Percentiles rank a stretch among this genome's conserved stretches.
Conservation (phyloP, 2,329 filamentous ascomycete genomes). For the Trichothecium sympodiale region DNA sequence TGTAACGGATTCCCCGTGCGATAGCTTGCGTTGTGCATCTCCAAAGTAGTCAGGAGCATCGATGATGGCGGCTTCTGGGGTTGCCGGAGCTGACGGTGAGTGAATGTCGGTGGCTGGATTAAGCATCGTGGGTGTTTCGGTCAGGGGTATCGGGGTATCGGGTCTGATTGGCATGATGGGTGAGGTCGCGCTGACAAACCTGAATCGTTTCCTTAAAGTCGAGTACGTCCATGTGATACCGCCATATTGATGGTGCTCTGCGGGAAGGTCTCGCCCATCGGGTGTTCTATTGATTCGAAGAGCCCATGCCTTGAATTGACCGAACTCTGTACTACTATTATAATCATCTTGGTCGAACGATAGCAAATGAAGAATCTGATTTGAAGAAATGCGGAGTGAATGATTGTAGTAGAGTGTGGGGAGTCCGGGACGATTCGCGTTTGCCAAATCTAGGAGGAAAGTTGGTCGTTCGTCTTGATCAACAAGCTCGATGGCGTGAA, state of each 20-base stretch:
- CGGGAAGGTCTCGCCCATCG: constrained; percentile 39
- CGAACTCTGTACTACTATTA: constrained; percentile 35
- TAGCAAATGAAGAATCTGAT: constrained; percentile 45
- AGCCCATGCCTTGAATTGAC: constrained; percentile 60
- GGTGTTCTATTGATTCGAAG: constrained; percentile 42
- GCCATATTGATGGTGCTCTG: constrained; percentile 48
- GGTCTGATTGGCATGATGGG: constrained; percentile 21
- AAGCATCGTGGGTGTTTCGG: constrained; percentile 20
- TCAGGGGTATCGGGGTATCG: constrained; percentile 25
- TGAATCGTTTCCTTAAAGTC: constrained; percentile 56
- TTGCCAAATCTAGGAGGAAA: constrained; percentile 61
- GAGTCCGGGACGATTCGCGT: constrained; percentile 41
- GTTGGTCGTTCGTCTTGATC: constrained; percentile 69
- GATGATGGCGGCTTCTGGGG: constrained; percentile 15
- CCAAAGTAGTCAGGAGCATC: constrained; percentile 33
- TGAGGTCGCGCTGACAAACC: constrained; percentile 52
- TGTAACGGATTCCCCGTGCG: constrained; percentile 3
- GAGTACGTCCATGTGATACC: constrained; percentile 60
- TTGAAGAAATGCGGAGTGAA: constrained; percentile 44
- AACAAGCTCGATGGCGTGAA: constrained; percentile 61
- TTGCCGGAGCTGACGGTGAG: constrained; percentile 24
- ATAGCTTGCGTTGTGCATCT: constrained; percentile 11
- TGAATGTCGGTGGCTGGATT: constrained; percentile 21
- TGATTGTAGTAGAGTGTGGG: constrained; percentile 59
- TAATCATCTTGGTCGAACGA: constrained; percentile 34